These are phyloP conservation scores for Euptelea pleiosperma DNA, from an alignment of 164 flowering plant genomes.

Conservation along the genomic window DNA sequence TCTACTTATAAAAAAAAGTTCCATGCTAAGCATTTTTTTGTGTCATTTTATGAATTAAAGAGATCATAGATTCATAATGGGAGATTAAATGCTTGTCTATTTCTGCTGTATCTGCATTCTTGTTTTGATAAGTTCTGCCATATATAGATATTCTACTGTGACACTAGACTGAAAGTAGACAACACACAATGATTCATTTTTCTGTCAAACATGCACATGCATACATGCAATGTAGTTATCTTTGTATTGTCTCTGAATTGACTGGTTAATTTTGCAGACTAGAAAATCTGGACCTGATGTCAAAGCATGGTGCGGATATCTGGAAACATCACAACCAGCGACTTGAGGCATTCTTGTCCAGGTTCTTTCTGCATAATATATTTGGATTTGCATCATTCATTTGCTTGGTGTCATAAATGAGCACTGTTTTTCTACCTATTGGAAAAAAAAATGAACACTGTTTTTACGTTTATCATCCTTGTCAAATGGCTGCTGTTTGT, in stretches of 20 bases:
- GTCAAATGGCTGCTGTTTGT: too few relatives aligned
- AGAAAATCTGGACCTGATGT: conserved; percentile 87
- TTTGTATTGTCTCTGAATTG: not conserved
- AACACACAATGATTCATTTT: too few relatives aligned
- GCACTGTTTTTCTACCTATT: not conserved
- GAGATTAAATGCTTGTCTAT: too few relatives aligned
- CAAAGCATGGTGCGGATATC: conserved; percentile 78
- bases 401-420: not conserved
- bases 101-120: too few relatives aligned
- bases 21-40: too few relatives aligned
- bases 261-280: conserved; percentile 49
- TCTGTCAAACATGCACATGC: too few relatives aligned
- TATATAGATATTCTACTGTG: not conserved
- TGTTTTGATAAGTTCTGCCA: conserved; percentile 1
- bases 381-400: not conserved
- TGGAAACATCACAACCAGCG: conserved; percentile 86
- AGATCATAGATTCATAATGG: too few relatives aligned
- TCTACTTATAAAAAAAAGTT: too few relatives aligned
- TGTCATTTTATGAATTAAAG: too few relatives aligned
- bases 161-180: not conserved
- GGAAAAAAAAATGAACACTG: too few relatives aligned
- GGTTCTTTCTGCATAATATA: conserved; percentile 40
- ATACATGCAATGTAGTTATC: not conserved
- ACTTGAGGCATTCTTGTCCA: conserved; percentile 63
- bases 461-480: too few relatives aligned